phyloP scores from a whole-genome alignment of 768 basidiomycete genomes.

The Sarcodon aspratus region DNA sequence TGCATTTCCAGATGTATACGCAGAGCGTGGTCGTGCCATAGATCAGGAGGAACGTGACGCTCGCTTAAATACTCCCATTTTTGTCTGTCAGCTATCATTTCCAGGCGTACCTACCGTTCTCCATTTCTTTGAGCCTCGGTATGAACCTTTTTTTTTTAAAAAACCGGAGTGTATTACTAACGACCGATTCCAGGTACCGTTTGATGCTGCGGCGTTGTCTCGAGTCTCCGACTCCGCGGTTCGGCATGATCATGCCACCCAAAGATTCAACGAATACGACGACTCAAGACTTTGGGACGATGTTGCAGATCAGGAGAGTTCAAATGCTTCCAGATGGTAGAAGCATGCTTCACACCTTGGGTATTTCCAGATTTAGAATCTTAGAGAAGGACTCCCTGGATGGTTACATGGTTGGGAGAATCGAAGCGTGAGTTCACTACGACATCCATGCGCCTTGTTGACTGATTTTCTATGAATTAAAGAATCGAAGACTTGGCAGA shows the following conservation, averaged over 20 bases:
- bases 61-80: conserved; percentile 81
- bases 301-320: conserved; percentile 81
- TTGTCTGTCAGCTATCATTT: conserved; percentile 83
- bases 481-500: conserved; percentile 11
- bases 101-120: conserved; percentile 84
- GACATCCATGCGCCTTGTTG: background rate
- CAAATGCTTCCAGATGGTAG: conserved; percentile 86
- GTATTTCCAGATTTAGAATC: conserved; percentile 71
- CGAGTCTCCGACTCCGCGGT: conserved; percentile 60
- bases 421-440: conserved; percentile 38
- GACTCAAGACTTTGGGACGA: conserved; percentile 77
- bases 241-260: conserved; percentile 88
- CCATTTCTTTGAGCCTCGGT: conserved; percentile 90
- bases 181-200: conserved; percentile 46
- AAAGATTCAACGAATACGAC: conserved; percentile 30
- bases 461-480: conserved; percentile 6
- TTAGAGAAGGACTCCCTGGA: conserved; percentile 77
- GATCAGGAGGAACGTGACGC: conserved; percentile 69
- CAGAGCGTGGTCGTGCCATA: conserved; percentile 52
- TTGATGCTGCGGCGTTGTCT: conserved; percentile 96
- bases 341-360: conserved; percentile 73
- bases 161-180: background rate
- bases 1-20: conserved; percentile 56
- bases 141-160: conserved; percentile 1
- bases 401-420: conserved; percentile 80